Base-by-base conservation (phyloP, 768 basidiomycete species). In the Botryobasidium botryosum region DNA sequence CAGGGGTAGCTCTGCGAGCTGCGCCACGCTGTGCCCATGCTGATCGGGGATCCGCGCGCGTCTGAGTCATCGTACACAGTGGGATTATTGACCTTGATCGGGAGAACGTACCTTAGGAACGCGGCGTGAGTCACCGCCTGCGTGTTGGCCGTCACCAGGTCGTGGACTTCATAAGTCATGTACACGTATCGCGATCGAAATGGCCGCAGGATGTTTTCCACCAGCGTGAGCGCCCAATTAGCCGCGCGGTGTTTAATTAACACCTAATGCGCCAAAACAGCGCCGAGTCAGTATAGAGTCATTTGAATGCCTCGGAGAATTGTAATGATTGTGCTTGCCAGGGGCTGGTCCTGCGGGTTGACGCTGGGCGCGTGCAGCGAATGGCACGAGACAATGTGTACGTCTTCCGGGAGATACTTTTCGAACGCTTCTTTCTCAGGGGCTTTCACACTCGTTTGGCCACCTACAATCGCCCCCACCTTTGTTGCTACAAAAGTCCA, bases 101-200 rank as follows among this genome's bases (percentile, higher is more conserved):
- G n/a, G n/a, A n/a, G 28, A 18, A 50, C 61, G 13, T 59, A 90
- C 91, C 79, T 87, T 17, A 99, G 67, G 66, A 97, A 97, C 0
- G 94, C 94, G 10, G 92, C 92, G 54, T 99, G 94, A 0, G 88
- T 96, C 12, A 94, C 92, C 0, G 92, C 94, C 61, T 99, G 94
- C 0, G 94, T 97, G 53, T 97, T 97, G 10, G 94, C 94, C 0
- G 94, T 99, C 39, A 97, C 84, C 33, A 75, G 68, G 55, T 99
- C 94, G 56, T 99, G 94, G 44, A 96, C 88, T 50, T 91, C 84
- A 61, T 94, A 97, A n/a, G 77, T 79, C 32, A 99, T 67, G 58
- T 96, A 78, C 31, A 99, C 92, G 53, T 77, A 86, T 44, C 90
- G 75, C 2, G 83, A 86, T 37, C 72, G 68, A 55, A 97, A 75